Evolutionary conservation across 192 early-diverging fungal genomes (phyloP).

Genomic region (Funneliformis geosporum): DNA sequence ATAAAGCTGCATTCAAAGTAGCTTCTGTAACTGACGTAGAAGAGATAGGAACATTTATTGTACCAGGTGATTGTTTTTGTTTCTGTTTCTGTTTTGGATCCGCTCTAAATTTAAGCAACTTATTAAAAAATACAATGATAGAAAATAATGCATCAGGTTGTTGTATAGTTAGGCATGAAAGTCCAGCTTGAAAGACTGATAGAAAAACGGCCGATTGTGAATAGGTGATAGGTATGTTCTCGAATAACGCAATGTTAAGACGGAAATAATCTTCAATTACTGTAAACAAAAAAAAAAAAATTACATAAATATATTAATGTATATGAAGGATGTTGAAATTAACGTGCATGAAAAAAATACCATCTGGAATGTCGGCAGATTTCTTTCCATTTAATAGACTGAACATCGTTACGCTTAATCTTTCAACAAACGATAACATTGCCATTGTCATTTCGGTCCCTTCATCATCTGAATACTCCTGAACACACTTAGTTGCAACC

Average conservation of each 20-base stretch:
- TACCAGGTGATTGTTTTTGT: conserved; percentile 11
- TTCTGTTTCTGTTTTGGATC: conserved; percentile 33
- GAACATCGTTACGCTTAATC: conserved; percentile 69
- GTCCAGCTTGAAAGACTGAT: conserved; percentile 62
- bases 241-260: conserved; percentile 52
- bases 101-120: conserved; percentile 42
- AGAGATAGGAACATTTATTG: conserved; percentile 28
- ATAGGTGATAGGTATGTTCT: conserved; percentile 54
- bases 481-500: conserved; percentile 68
- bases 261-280: conserved; percentile 80
- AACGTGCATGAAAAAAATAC: no score
- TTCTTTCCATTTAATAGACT: conserved; percentile 43
- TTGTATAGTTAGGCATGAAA: conserved; percentile 58
- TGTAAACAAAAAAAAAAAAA: conserved; percentile 37
- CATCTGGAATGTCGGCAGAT: conserved; percentile 65
- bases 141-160: conserved; percentile 52
- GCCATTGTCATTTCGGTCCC: conserved; percentile 49
- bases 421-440: conserved; percentile 56
- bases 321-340: neutral
- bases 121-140: conserved; percentile 51
- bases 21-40: conserved; percentile 6
- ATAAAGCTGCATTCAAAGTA: conserved; percentile 35
- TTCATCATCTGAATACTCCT: conserved; percentile 62
- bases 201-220: conserved; percentile 57
- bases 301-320: neutral